Base-by-base conservation (phyloP, 805 yeast genomes). In the Kodamaea lidongshanica region DNA sequence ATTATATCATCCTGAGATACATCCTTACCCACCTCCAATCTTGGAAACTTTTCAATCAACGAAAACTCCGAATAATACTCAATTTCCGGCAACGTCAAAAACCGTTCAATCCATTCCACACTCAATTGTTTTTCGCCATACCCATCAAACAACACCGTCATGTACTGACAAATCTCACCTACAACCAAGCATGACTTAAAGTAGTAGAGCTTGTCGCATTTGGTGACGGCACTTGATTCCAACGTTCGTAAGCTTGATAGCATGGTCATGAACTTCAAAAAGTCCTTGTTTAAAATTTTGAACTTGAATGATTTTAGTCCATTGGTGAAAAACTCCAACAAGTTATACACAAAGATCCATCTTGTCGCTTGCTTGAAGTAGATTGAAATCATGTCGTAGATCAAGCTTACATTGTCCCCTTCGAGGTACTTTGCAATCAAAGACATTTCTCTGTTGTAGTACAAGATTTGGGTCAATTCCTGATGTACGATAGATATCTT, bases 121-220 rank as follows among this genome's bases (percentile, higher is more conserved):
- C 25, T 19, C 11, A 18, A 16, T 5, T 31, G 39, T 18, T 19
- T 23, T 17, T 64, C 70, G 23, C 46, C 51, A 34, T 48, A 64
- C 1, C 70, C 70, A 16, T 58, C 61, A 39, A 46, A 61, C 2
- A 52, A 16, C 4, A 39, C 28, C 18, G 27, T 41, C 6, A 54
- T 33, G 19, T 47, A 32, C 8, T 26, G 20, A 10, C 56, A 35
- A 3, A 61, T 46, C 8, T 27, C 21, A 10, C 31, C 28, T 7
- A 35, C 39, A 13, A 25, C 30, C 7, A 13, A 15, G 17, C 38
- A 21, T 4, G 27, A 16, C 20, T 33, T 37, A 15, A 30, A 16
- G 20, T 32, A 22, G 18, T 23, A 30, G 7, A 23, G 19, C 18
- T 24, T 19, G 17, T 28, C 33, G 2, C 19, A 9, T 12, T 27